phyloP scores from a whole-genome alignment of 2,329 filamentous ascomycete genomes.

The Diaporthe sp. region DNA sequence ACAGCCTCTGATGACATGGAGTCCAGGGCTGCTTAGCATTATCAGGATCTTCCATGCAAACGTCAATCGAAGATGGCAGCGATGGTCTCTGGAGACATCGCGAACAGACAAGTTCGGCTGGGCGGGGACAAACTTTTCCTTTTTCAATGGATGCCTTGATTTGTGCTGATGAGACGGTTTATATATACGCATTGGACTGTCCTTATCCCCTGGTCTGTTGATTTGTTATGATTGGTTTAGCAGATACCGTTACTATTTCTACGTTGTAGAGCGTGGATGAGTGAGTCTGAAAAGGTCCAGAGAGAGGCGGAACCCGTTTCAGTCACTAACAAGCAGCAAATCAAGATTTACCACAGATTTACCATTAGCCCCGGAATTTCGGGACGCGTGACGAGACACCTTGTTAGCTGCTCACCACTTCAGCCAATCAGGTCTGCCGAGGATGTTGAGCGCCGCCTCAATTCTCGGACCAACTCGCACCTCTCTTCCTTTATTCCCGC shows the following conservation, averaged over 20 bases:
- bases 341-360: slow-evolving; percentile 23
- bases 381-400: slow-evolving; percentile 21
- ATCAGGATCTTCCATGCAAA: neutral
- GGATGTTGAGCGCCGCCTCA: slow-evolving; percentile 3
- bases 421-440: slow-evolving; percentile 12
- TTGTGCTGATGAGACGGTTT: neutral
- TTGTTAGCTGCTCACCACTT: neutral
- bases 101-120: neutral
- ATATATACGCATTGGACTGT: too few relatives aligned
- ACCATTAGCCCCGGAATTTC: slow-evolving; percentile 34
- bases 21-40: neutral
- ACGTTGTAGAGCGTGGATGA: neutral
- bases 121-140: neutral
- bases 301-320: neutral
- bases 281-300: neutral
- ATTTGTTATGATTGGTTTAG: too few relatives aligned
- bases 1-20: neutral
- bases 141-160: neutral
- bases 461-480: slow-evolving; percentile 28
- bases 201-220: too few relatives aligned
- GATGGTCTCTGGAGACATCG: neutral
- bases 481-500: slow-evolving; percentile 11
- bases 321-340: neutral
- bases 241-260: too few relatives aligned
- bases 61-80: neutral